These are phyloP conservation scores for Solanum chacoense DNA, from an alignment of 305 asterid species.

Conservation along the genomic window DNA sequence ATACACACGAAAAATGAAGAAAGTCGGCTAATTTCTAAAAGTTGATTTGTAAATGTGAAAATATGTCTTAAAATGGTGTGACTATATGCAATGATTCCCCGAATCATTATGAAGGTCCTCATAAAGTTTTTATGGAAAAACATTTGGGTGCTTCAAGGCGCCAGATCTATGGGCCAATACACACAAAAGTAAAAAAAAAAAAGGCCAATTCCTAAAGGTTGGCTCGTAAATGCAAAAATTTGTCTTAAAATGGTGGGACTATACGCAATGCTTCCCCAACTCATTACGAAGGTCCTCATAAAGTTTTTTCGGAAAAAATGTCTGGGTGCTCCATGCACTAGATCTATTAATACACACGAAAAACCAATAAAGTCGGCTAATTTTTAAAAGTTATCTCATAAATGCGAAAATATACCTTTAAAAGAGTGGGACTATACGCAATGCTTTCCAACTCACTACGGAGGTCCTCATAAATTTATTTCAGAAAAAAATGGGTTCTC, in stretches of 20 bases:
- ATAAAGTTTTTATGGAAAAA: no score
- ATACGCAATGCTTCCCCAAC: background rate
- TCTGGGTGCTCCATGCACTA: no score
- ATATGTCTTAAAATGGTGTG: background rate
- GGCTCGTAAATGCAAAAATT: no score
- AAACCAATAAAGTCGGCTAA: no score
- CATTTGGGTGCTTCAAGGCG: fast-evolving
- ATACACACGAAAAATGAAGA: background rate
- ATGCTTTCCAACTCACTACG: background rate
- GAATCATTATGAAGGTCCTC: background rate
- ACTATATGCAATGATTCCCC: background rate
- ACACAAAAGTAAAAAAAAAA: background rate
- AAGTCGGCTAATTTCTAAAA: no score
- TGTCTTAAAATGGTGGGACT: background rate
- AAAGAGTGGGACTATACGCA: no score
- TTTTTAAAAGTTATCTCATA: no score
- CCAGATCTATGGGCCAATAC: background rate
- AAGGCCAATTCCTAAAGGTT: no score
- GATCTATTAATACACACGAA: no score
- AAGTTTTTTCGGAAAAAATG: no score
- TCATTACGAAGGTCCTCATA: background rate
- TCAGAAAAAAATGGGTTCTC: background rate
- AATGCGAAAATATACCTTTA: no score
- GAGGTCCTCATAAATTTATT: background rate
- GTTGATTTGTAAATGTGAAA: background rate